Evolutionary conservation across 257 asterid genomes (phyloP), one percentile per base, ranked within the genome.

Genomic region (Lavandula angustifolia): DNA sequence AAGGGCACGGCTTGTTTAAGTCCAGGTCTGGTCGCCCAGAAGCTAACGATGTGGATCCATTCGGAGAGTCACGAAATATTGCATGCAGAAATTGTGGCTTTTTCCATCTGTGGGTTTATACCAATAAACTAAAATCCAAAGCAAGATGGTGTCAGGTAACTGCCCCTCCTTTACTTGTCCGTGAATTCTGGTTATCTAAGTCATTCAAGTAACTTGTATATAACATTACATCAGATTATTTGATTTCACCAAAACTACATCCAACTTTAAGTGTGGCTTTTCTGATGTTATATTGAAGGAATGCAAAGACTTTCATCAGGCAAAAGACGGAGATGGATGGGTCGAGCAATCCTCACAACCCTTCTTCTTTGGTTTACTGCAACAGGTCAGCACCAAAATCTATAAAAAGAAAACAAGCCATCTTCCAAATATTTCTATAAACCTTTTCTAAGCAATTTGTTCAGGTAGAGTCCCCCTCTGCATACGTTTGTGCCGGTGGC

Each of bases 111-210:
- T 92, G 99, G 97, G 64, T 82, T 43, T 57, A 51, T 68, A 87
- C 99, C 41, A 85, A 80, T 65, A 92, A 84, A 81, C 52, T 62
- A 54, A 92, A 92, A 79, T 74, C 91, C 49, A 92, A 74, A 81
- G 99, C 99, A 72, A 82, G 99, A 92, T 89, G 99, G 99, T 92
- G 99, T 71, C 97, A 92, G 97, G 99, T 91, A 79, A 38, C 60
- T 33, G 58, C 14, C 43, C 48, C 66, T 72, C 64, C 34, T 22
- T 70, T 60, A 37, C 13, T 41, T 12, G 32, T 51, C 60, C n/a
- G 17, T 22, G 6, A 18, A 52, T 47, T 56, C 31, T 37, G 53
- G 50, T 29, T 59, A 17, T 58, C 54, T 3, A 29, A 41, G 16
- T 48, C n/a, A 5, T 5, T 10, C 9, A 49, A 60, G 47, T 33